These are phyloP conservation scores for Chloropicon primus DNA, from an alignment of 139 green algal species.

Conservation along the genomic window DNA sequence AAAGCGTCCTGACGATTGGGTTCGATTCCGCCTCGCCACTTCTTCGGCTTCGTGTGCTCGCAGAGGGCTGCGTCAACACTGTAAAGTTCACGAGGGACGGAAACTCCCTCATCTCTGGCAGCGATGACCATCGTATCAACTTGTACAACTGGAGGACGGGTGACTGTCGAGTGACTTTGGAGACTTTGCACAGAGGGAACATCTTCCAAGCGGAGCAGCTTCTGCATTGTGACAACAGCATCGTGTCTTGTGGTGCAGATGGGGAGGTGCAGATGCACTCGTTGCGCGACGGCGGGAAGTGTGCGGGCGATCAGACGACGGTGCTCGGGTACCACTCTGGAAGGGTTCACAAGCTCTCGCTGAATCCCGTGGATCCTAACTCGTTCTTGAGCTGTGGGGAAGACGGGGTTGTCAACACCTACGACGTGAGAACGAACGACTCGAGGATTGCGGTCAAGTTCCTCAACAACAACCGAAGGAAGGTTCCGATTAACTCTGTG, in stretches of 20 bases:
- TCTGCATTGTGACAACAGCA: neutral
- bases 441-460: neutral
- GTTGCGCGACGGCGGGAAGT: neutral
- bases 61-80: neutral
- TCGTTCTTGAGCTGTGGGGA: neutral
- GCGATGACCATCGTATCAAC: neutral
- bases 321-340: neutral
- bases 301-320: neutral
- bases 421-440: neutral
- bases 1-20: no score
- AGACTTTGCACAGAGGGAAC: neutral
- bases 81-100: neutral
- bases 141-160: neutral
- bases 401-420: neutral
- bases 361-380: neutral
- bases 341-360: neutral
- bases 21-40: no score
- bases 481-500: neutral
- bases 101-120: neutral
- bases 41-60: no score
- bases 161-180: neutral
- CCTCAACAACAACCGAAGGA: neutral
- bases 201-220: neutral
- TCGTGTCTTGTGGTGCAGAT: neutral
- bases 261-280: neutral